Percentiles rank a stretch among this genome's conserved stretches.
Evolutionary conservation across 2,329 filamentous ascomycete species (phyloP).

Genomic region (Hysterium pulicare): DNA sequence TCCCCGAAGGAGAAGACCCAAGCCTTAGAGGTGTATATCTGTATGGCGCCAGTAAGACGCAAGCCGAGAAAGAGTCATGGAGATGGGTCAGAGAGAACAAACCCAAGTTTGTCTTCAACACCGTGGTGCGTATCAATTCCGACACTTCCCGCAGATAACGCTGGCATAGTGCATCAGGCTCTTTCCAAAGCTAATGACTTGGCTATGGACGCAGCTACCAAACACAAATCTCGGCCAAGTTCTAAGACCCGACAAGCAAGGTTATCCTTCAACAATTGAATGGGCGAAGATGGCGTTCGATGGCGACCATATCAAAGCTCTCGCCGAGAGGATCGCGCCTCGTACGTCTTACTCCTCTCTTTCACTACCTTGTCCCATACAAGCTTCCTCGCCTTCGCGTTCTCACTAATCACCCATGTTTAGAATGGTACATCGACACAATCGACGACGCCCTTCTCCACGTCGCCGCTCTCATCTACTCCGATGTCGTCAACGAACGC

Average conservation of each 20-base stretch:
- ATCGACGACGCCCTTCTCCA: constrained; percentile 47
- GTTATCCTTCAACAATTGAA: constrained; percentile 24
- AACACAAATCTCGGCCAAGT: constrained; percentile 37
- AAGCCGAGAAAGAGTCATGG: constrained; percentile 47
- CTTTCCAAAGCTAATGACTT: not conserved
- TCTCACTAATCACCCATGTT: constrained; percentile 5
- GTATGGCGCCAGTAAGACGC: constrained; percentile 48
- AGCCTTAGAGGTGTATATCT: constrained; percentile 22
- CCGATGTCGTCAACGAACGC: constrained; percentile 47
- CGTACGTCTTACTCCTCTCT: constrained; percentile 9
- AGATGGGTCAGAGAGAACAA: constrained; percentile 44
- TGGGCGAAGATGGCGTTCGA: constrained; percentile 23
- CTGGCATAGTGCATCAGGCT: not conserved
- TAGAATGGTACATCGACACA: constrained; percentile 24
- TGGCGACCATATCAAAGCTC: constrained; percentile 41
- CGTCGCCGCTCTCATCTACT: constrained; percentile 49
- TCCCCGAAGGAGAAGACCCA: constrained; percentile 13
- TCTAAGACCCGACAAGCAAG: constrained; percentile 33
- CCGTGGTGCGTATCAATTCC: constrained; percentile 25
- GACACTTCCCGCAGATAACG: not conserved
- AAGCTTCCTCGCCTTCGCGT: too few species aligned
- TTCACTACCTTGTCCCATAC: too few species aligned
- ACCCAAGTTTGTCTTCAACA: constrained; percentile 45
- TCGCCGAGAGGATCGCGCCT: constrained; percentile 38
- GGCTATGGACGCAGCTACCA: constrained; percentile 24